Conservation (phyloP, 352 stramenopile genomes). For the Phytophthora parvispora region DNA sequence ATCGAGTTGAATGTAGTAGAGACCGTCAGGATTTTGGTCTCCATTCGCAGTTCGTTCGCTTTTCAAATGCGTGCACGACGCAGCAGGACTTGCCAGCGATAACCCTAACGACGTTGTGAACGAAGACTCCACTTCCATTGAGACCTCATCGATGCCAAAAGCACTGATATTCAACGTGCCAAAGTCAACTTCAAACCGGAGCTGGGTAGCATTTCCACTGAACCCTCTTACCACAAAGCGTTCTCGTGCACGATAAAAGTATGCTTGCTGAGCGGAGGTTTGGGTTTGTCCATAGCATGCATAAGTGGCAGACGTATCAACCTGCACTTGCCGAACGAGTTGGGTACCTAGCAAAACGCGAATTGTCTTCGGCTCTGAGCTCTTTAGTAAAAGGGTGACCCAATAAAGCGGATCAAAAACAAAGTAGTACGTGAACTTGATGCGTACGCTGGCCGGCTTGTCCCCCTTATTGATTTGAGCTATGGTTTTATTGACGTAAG, state of each 20-base stretch:
- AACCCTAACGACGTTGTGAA: slow-evolving; percentile 61
- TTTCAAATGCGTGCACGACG: slow-evolving; percentile 64
- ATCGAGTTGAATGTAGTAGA: slow-evolving; percentile 64
- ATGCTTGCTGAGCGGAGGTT: slow-evolving; percentile 12
- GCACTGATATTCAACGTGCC: slow-evolving; percentile 46
- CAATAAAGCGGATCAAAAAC: slow-evolving; percentile 53
- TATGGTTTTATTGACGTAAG: slow-evolving; percentile 59
- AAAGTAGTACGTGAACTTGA: slow-evolving; percentile 78
- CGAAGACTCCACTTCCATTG: slow-evolving; percentile 67
- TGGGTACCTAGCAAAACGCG: slow-evolving; percentile 55
- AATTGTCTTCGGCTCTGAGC: slow-evolving; percentile 49
- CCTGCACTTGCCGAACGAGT: slow-evolving; percentile 46
- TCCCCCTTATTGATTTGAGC: slow-evolving; percentile 32
- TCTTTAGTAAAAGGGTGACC: slow-evolving; percentile 38
- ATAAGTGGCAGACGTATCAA: slow-evolving; percentile 51
- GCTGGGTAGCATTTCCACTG: slow-evolving; percentile 39
- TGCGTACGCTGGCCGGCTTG: slow-evolving; percentile 48
- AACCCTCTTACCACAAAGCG: slow-evolving; percentile 57
- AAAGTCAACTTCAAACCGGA: slow-evolving; percentile 61
- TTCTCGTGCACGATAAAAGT: slow-evolving; percentile 48
- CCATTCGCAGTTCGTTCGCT: slow-evolving; percentile 37
- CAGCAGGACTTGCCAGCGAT: slow-evolving; percentile 51
- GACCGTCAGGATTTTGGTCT: slow-evolving; percentile 63
- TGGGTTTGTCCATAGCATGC: slow-evolving; percentile 49
- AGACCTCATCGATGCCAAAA: slow-evolving; percentile 73